phyloP scores from a whole-genome alignment of 148 eudicot species.

The Chenopodium suecicum region DNA sequence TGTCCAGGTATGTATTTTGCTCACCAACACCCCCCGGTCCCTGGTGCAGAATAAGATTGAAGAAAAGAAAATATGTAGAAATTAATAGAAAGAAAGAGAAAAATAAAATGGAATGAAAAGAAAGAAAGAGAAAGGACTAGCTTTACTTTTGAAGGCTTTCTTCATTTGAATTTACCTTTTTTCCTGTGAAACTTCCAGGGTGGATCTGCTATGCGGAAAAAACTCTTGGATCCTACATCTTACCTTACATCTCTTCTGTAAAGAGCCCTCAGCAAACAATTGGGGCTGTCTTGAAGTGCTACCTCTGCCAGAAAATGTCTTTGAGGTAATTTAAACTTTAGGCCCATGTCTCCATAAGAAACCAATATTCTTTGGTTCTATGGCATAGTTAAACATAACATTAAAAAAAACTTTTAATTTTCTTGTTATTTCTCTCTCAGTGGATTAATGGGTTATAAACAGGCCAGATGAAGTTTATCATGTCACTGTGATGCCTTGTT shows the following conservation, averaged over 20 bases:
- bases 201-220: constrained; percentile 99
- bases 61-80: no score
- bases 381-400: not conserved
- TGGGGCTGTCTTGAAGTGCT: constrained; percentile 78
- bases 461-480: constrained; percentile 94
- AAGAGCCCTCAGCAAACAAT: constrained; percentile 98
- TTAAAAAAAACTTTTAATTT: constrained; percentile 9
- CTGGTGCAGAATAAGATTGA: no score
- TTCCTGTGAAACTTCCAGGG: constrained; percentile 47
- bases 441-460: constrained; percentile 32
- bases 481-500: constrained; percentile 99
- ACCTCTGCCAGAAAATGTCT: constrained; percentile 60
- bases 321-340: constrained; percentile 45
- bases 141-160: not conserved
- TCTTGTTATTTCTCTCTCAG: constrained; percentile 19
- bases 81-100: not conserved
- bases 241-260: constrained; percentile 92
- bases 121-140: not conserved
- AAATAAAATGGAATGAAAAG: not conserved
- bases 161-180: not conserved
- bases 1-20: constrained; percentile 73
- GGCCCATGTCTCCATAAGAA: not conserved
- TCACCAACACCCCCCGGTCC: not conserved
- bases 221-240: constrained; percentile 89
- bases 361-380: constrained; percentile 3